Evolutionary conservation across 352 stramenopile genomes (phyloP).

Genomic region (Blastocystis sp.): DNA sequence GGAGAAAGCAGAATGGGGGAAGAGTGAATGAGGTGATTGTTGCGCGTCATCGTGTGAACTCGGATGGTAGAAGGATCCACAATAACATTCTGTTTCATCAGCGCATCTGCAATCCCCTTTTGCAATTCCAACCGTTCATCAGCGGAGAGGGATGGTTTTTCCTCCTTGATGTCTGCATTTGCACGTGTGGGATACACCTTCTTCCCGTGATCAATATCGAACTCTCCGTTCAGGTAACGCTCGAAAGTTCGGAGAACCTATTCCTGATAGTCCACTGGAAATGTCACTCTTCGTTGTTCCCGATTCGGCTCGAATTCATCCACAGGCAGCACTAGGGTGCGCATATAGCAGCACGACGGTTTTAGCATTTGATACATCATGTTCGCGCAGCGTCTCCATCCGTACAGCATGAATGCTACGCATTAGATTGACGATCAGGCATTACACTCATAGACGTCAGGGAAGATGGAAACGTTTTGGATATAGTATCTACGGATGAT

Average conservation of each 20-base stretch:
- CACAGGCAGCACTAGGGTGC: conserved; percentile 9
- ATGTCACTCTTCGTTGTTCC: background rate
- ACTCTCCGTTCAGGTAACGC: conserved; percentile 33
- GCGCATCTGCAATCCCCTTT: background rate
- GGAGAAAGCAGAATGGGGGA: background rate
- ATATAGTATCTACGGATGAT: conserved; percentile 4
- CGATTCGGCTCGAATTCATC: conserved; percentile 23
- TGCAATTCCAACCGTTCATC: background rate
- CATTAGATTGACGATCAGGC: background rate
- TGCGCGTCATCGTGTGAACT: too few relatives aligned
- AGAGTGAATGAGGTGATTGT: too few relatives aligned
- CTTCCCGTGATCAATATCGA: conserved; percentile 20
- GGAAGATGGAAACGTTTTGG: background rate
- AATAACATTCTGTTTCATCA: background rate
- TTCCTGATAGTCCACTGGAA: background rate
- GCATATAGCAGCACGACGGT: background rate
- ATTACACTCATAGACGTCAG: background rate
- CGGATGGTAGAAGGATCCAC: too few relatives aligned
- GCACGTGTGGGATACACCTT: background rate
- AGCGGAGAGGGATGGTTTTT: background rate
- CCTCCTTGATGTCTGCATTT: background rate
- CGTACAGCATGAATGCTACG: background rate
- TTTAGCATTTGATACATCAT: conserved; percentile 4
- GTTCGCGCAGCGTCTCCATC: conserved; percentile 7
- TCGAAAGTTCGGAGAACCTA: conserved; percentile 45